Base-by-base conservation (phyloP, 202 grass and related monocot genomes). In the Schoenoplectus triqueter region DNA sequence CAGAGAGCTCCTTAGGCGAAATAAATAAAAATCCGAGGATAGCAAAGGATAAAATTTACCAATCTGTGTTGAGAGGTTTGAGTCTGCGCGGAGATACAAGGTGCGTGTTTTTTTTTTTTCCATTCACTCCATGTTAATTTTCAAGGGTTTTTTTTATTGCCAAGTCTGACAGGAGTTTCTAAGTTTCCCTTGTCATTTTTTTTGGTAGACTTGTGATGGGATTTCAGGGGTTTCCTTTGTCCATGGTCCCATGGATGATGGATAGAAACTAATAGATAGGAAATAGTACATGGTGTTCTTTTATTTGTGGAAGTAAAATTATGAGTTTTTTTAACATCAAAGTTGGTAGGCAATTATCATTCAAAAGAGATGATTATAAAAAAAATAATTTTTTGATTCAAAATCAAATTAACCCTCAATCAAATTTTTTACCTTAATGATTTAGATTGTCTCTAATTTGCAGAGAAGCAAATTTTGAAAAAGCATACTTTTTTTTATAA, bases 1-100 rank as follows among this genome's bases (percentile, higher is more conserved):
- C 54, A 56, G 80, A 52, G 18, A 83, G n/a, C 63, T 56, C 46
- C 54, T 69, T 65, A 82, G 79, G 60, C 79, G 61, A 7, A 4
- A 15, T 2, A 61, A 18, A 60, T 1, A 65, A 65, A 65, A 66
- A 82, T n/a, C 81, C 56, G 13, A 70, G 64, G 68, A 83, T 7
- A 69, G 64, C 57, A 63, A 57, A 69, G 63, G 18, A 69, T 69
- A 55, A 69, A 64, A 42, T 56, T 65, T 65, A 49, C 80, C 42
- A 77, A 57, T 20, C 51, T 7, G 31, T 41, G 21, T 11, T 39
- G 60, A 57, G 65, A 18, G 39, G 64, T 11, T 55, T 17, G 31
- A 52, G 31, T 69, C 13, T 52, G 20, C 10, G 6, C 19, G 63
- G 14, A 40, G 22, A 55, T 54, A 68, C 65, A 55, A 83, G 81